Evolutionary conservation across 495 filamentous ascomycete species (phyloP), one percentile per base, ranked within the genome.

Genomic region (Neurospora sp.): DNA sequence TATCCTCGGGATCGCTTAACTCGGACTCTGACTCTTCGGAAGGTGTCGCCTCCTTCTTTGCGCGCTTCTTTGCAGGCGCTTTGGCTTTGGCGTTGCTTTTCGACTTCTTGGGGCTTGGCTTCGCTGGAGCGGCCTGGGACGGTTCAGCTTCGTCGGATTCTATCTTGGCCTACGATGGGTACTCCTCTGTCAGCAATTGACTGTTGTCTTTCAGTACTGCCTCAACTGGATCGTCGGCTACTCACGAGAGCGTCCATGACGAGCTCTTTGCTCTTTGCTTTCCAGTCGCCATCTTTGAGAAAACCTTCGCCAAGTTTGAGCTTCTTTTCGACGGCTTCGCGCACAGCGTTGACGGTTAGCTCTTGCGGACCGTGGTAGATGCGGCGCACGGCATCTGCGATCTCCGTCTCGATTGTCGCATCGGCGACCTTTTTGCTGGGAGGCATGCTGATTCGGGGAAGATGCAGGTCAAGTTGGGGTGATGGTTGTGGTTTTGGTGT

Each of bases 291-390:
- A 54, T 88, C 81, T 76, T 90, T 92, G 77, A 97, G 90, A 77
- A 92, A 97, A 0, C 88, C 92, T 5, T 87, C 83, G 4, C 87
- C 85, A 2, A 99, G 86, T 37, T 82, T 85, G 8, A 94, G 80
- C 59, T 90, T 79, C 75, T 89, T 81, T 77, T 95, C 93, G 4
- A 88, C 90, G 2, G 84, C 84, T 41, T 88, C 83, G 44, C 95
- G 92, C 59, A 93, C 88, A 59, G 86, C 84, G 73, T 93, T 94
- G 77, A 97, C 88, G 0, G 94, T 94, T 41, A 97, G 83, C n/a
- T 89, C 79, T 10, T 91, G 86, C 12, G 88, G 87, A 3, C 83
- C 76, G 70, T 86, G 82, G 81, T 89, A 92, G 20, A 91, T 81
- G 7, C 81, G 78, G 37, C 83, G 84, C 42, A 94, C 90, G 3